Evolutionary conservation across 106 monocot genomes (phyloP).

Genomic region (Chionographis japonica): DNA sequence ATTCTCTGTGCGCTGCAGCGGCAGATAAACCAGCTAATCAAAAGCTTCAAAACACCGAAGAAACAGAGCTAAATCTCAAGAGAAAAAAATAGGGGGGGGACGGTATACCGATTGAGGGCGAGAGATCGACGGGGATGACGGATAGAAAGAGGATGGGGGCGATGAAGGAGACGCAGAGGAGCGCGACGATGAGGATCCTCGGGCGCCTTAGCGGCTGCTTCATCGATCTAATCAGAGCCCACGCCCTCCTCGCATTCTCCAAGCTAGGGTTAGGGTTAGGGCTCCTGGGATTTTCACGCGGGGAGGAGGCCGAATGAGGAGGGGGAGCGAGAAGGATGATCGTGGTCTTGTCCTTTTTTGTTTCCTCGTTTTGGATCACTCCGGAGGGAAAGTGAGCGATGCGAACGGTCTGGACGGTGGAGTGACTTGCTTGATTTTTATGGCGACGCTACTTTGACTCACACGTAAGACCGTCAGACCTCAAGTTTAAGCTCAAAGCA

Average conservation of each 20-base stretch:
- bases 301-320: no score
- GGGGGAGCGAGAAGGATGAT: no score
- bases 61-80: background rate
- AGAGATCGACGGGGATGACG: background rate
- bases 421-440: no score
- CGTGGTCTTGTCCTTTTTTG: no score
- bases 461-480: no score
- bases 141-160: slow-evolving; percentile 12
- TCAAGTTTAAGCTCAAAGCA: no score
- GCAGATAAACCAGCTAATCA: no score
- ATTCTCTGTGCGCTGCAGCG: background rate
- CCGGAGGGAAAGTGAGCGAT: no score
- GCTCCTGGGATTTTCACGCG: background rate
- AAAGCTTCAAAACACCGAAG: background rate
- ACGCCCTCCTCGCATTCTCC: background rate
- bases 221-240: background rate
- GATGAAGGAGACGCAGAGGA: slow-evolving; percentile 11
- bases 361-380: no score
- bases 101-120: slow-evolving; percentile 1
- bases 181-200: slow-evolving; percentile 9
- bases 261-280: background rate
- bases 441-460: no score
- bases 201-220: background rate
- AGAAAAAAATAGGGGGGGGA: background rate
- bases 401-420: no score